Percentiles rank a stretch among this genome's conserved stretches.
Conservation (phyloP, 2,329 filamentous ascomycete genomes). For the Fonsecaea pedrosoi region DNA sequence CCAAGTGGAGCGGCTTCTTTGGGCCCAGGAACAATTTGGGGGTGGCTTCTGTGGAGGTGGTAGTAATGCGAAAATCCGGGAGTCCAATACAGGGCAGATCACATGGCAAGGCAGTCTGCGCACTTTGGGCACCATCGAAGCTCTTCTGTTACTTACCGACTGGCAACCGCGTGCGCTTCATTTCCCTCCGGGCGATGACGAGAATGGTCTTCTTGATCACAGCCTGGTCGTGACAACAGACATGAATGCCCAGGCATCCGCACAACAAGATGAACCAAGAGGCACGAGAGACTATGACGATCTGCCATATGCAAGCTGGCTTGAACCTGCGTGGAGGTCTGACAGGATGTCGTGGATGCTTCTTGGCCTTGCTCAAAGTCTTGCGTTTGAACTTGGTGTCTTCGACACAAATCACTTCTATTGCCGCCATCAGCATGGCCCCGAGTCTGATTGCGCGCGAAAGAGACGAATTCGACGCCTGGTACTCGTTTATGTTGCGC, state of each 20-base stretch:
- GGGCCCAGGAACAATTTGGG: conserved; percentile 95
- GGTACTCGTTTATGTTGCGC: conserved; percentile 87
- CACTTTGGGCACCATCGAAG: conserved; percentile 92
- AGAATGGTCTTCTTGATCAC: conserved; percentile 69
- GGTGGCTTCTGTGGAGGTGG: conserved; percentile 82
- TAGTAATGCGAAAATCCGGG: conserved; percentile 64
- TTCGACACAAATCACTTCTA: conserved; percentile 74
- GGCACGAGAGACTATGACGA: conserved; percentile 49
- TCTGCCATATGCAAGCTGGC: conserved; percentile 85
- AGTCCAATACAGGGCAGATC: conserved; percentile 65
- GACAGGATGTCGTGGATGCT: conserved; percentile 68
- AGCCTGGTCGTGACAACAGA: conserved; percentile 68
- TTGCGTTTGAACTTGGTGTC: conserved; percentile 80
- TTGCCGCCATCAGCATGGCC: conserved; percentile 50
- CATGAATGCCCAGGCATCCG: conserved; percentile 54
- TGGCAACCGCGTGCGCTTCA: conserved; percentile 96
- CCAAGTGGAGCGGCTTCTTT: conserved; percentile 94
- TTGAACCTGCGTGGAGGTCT: conserved; percentile 89
- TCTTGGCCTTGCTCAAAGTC: conserved; percentile 60
- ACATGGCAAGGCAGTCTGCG: conserved; percentile 76
- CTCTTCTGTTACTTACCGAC: conserved; percentile 89
- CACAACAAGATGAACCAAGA: conserved; percentile 38
- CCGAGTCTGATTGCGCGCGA: conserved; percentile 75
- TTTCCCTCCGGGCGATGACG: conserved; percentile 77
- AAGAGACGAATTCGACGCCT: conserved; percentile 84